Base-by-base conservation (phyloP, 768 basidiomycete genomes). In the Dioszegia hungarica region DNA sequence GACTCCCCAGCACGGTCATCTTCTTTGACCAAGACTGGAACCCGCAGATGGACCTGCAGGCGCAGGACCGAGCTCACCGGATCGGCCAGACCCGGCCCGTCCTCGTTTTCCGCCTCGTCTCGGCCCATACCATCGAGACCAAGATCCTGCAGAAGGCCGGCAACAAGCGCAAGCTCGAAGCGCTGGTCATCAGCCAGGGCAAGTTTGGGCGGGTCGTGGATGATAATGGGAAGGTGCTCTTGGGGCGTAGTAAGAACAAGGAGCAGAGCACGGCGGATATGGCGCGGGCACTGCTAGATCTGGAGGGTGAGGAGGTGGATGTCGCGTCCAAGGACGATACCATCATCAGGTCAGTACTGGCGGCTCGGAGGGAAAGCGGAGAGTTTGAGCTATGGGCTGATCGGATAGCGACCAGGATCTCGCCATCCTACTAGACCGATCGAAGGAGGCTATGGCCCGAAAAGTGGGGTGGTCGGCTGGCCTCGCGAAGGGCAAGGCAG, bases 11-110 rank as follows among this genome's bases (percentile, higher is more conserved):
- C 44, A 92, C 90, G 0, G 91, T 95, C 55, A 90, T 95, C 56
- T 90, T 95, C 76, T 93, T 90, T 67, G 90, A 92, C 68, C 86
- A 88, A 60, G 67, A 45, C 90, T 67, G 36, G 64, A 70, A 75
- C 44, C 92, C 93, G 0, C 93, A 95, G 78, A 92, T 93, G 85
- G 94, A 99, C 63, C 80, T 89, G 2, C 94, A 99, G 77, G 94
- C 94, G 0, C 89, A 92, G 72, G 94, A 95, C 66, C 82, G 94
- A 33, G 92, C 92, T 0, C 94, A 99, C 75, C 84, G 95, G 11
- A 97, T 99, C 45, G 94, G 94, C 1, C 94, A 97, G 77, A 95
- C 84, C 27, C 85, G 80, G 62, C 90, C 91, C 0, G 91, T 95
- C 50, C 80, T 95, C 40, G 85, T 95, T 56, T 94, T 90, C 78